Base-by-base conservation (phyloP, 495 filamentous ascomycete species). In the Lichenothelia convexa region DNA sequence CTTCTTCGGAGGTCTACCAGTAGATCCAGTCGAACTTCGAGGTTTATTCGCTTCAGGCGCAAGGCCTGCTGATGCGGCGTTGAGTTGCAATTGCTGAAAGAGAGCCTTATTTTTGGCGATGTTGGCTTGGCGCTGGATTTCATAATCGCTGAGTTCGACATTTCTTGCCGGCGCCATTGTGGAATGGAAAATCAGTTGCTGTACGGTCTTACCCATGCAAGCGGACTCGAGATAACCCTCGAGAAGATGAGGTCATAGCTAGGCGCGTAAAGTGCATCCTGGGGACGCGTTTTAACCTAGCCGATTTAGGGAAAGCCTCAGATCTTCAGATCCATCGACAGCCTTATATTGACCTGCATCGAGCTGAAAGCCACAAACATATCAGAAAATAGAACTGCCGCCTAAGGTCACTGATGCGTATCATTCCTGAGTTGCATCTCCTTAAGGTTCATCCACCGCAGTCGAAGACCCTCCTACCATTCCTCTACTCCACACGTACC, bases 71-170 rank as follows among this genome's bases (percentile, higher is more conserved):
- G 67, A 63, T 68, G 61, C 45, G 64, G 60, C 47, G 62, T 75
- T 39, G 45, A 55, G 48, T 35, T 57, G 50, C 18, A 61, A 46
- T 38, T 51, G 46, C 21, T 54, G 50, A 7, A 83, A 60, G 4
- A 83, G 62, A 7, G 69, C 75, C 57, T 79, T 68, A 42, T 78
- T 78, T 45, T 78, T 73, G 17, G 75, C 74, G 35, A 83, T 83
- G 35, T 80, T 83, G 30, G 67, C 73, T 38, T 77, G 69, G 0
- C 78, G 68, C 45, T 77, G 68, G 24, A 62, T 61, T 52, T 83
- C 78, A 42, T 81, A 80, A 2, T 80, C 76, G 39, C 64, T 75
- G 18, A 74, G 39, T 26, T 63, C 63, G 24, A 48, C 40, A 31
- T 34, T 50, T 41, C 17, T 32, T 17, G 21, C 40, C 7, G 20